A percentile compares a stretch with the other conserved stretches of the same genome.
Evolutionary conservation across 2,329 filamentous ascomycete species (phyloP).

Genomic region (Scytalidium sp.): DNA sequence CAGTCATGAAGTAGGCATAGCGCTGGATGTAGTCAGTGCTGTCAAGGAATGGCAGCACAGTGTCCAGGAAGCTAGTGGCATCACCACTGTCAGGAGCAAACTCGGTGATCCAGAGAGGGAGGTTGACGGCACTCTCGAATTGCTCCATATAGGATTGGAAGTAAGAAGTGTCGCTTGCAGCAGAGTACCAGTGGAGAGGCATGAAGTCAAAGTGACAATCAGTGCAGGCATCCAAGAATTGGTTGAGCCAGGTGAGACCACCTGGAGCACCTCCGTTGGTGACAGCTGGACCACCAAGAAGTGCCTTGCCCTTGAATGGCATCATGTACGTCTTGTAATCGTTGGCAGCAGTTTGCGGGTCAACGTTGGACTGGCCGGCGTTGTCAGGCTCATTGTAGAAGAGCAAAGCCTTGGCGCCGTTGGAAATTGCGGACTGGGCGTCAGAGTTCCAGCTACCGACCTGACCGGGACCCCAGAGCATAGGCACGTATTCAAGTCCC

Average conservation of each 20-base stretch:
- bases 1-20: conserved; percentile 36
- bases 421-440: conserved; percentile 46
- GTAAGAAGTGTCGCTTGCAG: conserved; percentile 30
- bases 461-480: conserved; percentile 57
- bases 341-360: conserved; percentile 29
- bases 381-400: conserved; percentile 73
- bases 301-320: conserved; percentile 35
- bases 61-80: conserved; percentile 34
- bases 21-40: conserved; percentile 33
- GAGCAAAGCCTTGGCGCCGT: conserved; percentile 46
- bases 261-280: conserved; percentile 35
- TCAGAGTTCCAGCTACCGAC: conserved; percentile 47
- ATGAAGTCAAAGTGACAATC: conserved; percentile 41
- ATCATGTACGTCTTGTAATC: conserved; percentile 38
- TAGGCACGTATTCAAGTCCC: conserved; percentile 60
- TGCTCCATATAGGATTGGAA: conserved; percentile 40
- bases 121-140: conserved; percentile 31
- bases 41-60: conserved; percentile 42
- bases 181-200: conserved; percentile 42
- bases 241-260: conserved; percentile 36
- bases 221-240: conserved; percentile 35
- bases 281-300: conserved; percentile 40
- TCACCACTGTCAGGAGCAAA: conserved; percentile 32
- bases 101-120: conserved; percentile 45
- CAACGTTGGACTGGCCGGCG: conserved; percentile 50